phyloP scores from a whole-genome alignment of 2,329 filamentous ascomycete genomes.

The Aspergillus hiratsukae region DNA sequence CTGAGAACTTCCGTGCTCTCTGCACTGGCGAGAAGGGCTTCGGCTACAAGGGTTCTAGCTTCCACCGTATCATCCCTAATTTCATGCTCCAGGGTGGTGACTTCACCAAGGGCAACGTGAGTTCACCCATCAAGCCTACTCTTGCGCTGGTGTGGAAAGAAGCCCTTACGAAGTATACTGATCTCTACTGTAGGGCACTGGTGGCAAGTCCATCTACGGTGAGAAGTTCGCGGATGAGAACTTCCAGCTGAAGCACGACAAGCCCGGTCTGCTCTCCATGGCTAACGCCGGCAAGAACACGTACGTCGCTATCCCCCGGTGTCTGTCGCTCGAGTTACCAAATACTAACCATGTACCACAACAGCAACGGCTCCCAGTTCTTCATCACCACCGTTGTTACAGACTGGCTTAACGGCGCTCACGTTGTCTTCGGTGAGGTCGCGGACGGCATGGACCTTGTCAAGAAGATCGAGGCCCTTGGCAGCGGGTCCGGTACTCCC shows the following conservation, averaged over 20 bases:
- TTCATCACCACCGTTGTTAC: constrained; percentile 67
- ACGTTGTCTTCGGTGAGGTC: constrained; percentile 66
- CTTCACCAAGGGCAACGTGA: constrained; percentile 87
- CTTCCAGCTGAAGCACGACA: constrained; percentile 70
- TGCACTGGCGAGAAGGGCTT: constrained; percentile 77
- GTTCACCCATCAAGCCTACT: constrained; percentile 30
- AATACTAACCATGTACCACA: constrained; percentile 6
- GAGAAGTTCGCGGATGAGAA: constrained; percentile 95
- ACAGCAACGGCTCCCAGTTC: constrained; percentile 66
- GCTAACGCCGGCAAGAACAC: constrained; percentile 95
- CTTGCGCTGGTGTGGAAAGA: not conserved
- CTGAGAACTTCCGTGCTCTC: constrained; percentile 77
- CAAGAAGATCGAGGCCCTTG: constrained; percentile 56
- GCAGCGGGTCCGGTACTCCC: constrained; percentile 49
- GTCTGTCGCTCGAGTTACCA: not conserved
- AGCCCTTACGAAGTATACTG: constrained; percentile 3
- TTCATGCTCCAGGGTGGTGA: constrained; percentile 98
- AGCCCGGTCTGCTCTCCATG: constrained; percentile 83
- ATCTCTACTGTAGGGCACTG: constrained; percentile 62
- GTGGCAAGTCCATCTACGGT: constrained; percentile 91
- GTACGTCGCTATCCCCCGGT: constrained; percentile 38
- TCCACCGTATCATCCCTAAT: constrained; percentile 88
- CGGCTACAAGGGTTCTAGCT: constrained; percentile 76
- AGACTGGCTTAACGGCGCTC: constrained; percentile 63
- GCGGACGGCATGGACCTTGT: constrained; percentile 52